Evolutionary conservation across 2,329 filamentous ascomycete genomes (phyloP).

Genomic region (Trichoderma koningii): DNA sequence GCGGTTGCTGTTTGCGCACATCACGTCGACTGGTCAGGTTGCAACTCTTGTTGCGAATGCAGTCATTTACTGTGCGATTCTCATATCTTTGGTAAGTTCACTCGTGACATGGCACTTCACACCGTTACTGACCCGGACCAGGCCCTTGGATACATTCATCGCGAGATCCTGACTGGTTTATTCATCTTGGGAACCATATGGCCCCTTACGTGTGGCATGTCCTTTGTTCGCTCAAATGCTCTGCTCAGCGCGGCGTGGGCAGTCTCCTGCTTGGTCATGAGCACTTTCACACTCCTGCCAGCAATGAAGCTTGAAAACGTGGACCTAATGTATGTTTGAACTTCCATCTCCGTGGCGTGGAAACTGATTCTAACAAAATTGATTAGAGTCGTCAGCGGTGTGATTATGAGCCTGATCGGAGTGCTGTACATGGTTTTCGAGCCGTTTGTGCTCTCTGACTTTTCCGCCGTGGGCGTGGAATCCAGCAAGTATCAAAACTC

Average conservation of each 20-base stretch:
- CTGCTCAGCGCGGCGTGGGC: slow-evolving; percentile 71
- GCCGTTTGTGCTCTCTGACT: slow-evolving; percentile 56
- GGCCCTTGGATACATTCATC: slow-evolving; percentile 90
- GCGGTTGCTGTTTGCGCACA: slow-evolving; percentile 67
- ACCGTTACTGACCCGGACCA: slow-evolving; percentile 41
- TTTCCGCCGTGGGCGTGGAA: slow-evolving; percentile 35
- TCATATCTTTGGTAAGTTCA: slow-evolving; percentile 71
- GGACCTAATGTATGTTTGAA: slow-evolving; percentile 64
- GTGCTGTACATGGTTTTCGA: slow-evolving; percentile 80
- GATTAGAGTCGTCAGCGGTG: slow-evolving; percentile 69
- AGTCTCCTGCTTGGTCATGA: slow-evolving; percentile 78
- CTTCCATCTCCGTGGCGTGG: not conserved
- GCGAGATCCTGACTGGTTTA: slow-evolving; percentile 80
- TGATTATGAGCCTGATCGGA: slow-evolving; percentile 75
- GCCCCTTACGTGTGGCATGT: slow-evolving; percentile 72
- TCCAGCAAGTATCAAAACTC: slow-evolving; percentile 39
- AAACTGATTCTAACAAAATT: slow-evolving; percentile 25
- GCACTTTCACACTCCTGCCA: slow-evolving; percentile 83
- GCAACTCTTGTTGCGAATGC: slow-evolving; percentile 64
- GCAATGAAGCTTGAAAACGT: slow-evolving; percentile 83
- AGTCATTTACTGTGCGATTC: slow-evolving; percentile 68
- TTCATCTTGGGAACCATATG: slow-evolving; percentile 77
- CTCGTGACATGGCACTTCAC: not conserved
- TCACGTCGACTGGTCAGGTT: slow-evolving; percentile 61
- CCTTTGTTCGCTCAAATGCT: slow-evolving; percentile 69